Evolutionary conservation across 2,329 filamentous ascomycete species (phyloP), one percentile per base, ranked within the genome.

Genomic region (Ophiostoma perfectum): DNA sequence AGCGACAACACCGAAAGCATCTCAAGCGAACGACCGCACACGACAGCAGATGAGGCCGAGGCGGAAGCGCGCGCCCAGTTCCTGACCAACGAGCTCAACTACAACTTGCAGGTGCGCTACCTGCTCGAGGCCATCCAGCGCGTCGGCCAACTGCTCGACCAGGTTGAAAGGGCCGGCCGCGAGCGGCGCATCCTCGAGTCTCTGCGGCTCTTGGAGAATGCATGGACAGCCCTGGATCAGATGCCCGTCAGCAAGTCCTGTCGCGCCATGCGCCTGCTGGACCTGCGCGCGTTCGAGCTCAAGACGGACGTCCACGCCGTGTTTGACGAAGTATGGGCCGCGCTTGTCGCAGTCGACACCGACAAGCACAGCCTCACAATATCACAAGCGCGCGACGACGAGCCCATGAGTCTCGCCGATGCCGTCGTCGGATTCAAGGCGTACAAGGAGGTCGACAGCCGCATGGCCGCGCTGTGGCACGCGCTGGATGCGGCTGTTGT

Each of bases 311-410:
- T 95, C 36, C 84, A 88, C 69, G 85, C 89, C 55, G 85, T 86
- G 8, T 83, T 95, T 52, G 84, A 86, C 60, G 81, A 82, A 67
- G 83, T 88, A n/a, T 97, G 93, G 92, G 84, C 85, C 69, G 80
- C 83, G 0, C 80, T 94, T 60, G 80, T 96, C 12, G 78, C 81
- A 1, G 78, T 93, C 18, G 86, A 94, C 74, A 77, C 81, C 0
- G 80, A 84, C 36, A 78, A 80, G 8, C 80, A 81, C 84, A 76
- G 39, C 1, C 27, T 68, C 1, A 66, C 64, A 7, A 18, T 70
- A 9, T 7, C 63, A 9, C 38, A 55, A 8, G 52, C 67, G n/a
- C 44, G 39, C 4, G 9, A 71, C 82, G 84, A 81, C 65, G 83
- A 81, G 74, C 82, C 80, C 71, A 84, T 84, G 81, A 82, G 72